Evolutionary conservation across 495 filamentous ascomycete genomes (phyloP).

Genomic region (Aspergillus incahuasiensis): DNA sequence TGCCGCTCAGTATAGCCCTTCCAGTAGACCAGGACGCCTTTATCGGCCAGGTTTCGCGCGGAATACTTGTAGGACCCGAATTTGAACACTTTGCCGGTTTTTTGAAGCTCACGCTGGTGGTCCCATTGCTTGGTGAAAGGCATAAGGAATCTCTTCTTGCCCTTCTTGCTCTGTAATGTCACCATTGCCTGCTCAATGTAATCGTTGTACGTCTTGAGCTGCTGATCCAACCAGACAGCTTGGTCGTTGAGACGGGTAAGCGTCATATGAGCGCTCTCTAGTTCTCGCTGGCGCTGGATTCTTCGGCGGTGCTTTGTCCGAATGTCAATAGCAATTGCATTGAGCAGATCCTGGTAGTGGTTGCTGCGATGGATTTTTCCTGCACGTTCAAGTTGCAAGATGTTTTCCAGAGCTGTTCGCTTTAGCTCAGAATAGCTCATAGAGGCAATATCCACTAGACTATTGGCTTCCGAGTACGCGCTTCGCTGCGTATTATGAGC

Average conservation of each 20-base stretch:
- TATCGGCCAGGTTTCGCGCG: conserved; percentile 81
- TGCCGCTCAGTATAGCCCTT: conserved; percentile 78
- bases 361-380: conserved; percentile 88
- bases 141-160: conserved; percentile 89
- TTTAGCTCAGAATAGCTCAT: conserved; percentile 94
- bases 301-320: conserved; percentile 91
- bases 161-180: conserved; percentile 96
- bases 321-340: conserved; percentile 94
- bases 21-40: conserved; percentile 89
- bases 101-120: conserved; percentile 91
- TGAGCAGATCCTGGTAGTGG: conserved; percentile 92
- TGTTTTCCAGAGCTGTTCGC: conserved; percentile 87
- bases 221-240: conserved; percentile 84
- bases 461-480: conserved; percentile 86
- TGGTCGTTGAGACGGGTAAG: conserved; percentile 84
- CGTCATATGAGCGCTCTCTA: conserved; percentile 83
- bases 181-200: conserved; percentile 99
- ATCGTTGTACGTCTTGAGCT: conserved; percentile 96
- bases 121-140: conserved; percentile 99
- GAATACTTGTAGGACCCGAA: conserved; percentile 97
- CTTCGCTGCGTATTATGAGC: conserved; percentile 64
- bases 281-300: conserved; percentile 82
- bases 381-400: conserved; percentile 77
- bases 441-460: conserved; percentile 77
- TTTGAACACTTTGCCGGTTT: conserved; percentile 85